A percentile compares a stretch with the other conserved stretches of the same genome.
phyloP scores from a whole-genome alignment of 2,329 filamentous ascomycete genomes.

The Claviceps purpurea region DNA sequence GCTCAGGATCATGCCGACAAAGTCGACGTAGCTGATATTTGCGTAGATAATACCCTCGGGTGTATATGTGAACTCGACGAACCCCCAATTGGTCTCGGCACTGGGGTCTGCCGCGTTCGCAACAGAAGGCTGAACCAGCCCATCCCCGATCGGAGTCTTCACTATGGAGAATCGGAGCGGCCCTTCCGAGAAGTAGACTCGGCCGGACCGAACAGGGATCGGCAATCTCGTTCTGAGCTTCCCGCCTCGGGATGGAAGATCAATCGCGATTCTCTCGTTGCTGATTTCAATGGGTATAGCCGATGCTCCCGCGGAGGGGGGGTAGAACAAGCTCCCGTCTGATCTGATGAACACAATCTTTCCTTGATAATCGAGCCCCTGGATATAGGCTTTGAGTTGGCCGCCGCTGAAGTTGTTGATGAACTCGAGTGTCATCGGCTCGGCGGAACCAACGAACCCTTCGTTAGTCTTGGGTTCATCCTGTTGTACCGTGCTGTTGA shows the following conservation, averaged over 20 bases:
- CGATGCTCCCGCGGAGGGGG: conserved; percentile 20
- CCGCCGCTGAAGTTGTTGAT: conserved; percentile 30
- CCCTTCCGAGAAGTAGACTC: conserved; percentile 32
- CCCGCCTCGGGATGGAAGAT: conserved; percentile 23
- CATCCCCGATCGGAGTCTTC: conserved; percentile 15
- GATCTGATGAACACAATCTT: conserved; percentile 29
- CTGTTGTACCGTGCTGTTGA: conserved; percentile 23
- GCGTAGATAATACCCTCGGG: conserved; percentile 25
- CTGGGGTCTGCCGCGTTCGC: conserved; percentile 30
- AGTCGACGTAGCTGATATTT: conserved; percentile 39
- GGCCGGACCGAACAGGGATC: conserved; percentile 25
- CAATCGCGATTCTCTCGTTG: conserved; percentile 26
- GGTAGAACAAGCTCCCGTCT: conserved; percentile 29
- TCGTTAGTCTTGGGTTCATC: conserved; percentile 4
- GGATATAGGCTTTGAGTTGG: conserved; percentile 30
- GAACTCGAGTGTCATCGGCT: conserved; percentile 18
- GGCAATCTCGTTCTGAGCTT: conserved; percentile 26
- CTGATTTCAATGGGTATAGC: conserved; percentile 22
- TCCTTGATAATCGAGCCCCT: conserved; percentile 26
- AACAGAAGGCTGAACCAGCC: conserved; percentile 35
- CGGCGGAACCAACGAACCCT: not conserved
- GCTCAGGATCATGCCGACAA: conserved; percentile 36
- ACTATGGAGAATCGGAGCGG: conserved; percentile 30
- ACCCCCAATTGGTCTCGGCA: conserved; percentile 32
- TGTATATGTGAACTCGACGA: conserved; percentile 35